Percentiles rank a stretch among this genome's conserved stretches.
These are phyloP conservation scores for Canavalia ensiformis DNA, from an alignment of 306 rosid genomes.

Conservation along the genomic window DNA sequence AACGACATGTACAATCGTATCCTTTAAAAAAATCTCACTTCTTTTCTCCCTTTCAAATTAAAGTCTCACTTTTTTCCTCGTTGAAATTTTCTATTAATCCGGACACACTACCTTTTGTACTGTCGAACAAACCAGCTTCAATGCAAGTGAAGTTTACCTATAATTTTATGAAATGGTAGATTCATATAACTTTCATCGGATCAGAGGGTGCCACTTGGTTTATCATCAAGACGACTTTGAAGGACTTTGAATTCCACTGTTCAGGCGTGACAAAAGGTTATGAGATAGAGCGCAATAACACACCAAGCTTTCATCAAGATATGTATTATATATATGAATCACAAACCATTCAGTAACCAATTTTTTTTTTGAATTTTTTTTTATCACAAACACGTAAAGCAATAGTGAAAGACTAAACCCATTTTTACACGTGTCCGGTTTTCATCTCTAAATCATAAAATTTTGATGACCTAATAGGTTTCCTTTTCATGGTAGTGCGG, in stretches of 20 bases:
- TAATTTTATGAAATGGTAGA: conserved; percentile 51
- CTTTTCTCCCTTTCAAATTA: neutral
- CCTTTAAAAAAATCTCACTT: neutral
- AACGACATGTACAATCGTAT: neutral
- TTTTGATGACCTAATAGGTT: conserved; percentile 18
- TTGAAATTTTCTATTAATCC: conserved; percentile 25
- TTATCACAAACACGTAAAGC: neutral
- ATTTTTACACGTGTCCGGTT: conserved; percentile 48
- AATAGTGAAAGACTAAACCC: conserved; percentile 20
- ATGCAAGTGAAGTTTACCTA: neutral
- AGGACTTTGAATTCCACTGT: conserved; percentile 52
- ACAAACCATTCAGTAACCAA: conserved; percentile 35
- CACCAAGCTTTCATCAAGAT: neutral
- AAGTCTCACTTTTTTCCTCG: neutral
- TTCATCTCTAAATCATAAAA: conserved; percentile 30
- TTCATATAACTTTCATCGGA: conserved; percentile 56
- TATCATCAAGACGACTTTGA: conserved; percentile 39
- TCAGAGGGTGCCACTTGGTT: conserved; percentile 58
- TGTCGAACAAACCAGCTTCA: conserved; percentile 37
- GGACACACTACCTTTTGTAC: conserved; percentile 20
- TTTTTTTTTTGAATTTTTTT: no score
- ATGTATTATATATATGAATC: conserved; percentile 44
- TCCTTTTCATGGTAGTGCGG: conserved; percentile 47
- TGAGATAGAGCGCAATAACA: conserved; percentile 79
- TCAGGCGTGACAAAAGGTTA: conserved; percentile 74